phyloP scores from a whole-genome alignment of 805 yeast genomes.

The Candida nonsorbophila region DNA sequence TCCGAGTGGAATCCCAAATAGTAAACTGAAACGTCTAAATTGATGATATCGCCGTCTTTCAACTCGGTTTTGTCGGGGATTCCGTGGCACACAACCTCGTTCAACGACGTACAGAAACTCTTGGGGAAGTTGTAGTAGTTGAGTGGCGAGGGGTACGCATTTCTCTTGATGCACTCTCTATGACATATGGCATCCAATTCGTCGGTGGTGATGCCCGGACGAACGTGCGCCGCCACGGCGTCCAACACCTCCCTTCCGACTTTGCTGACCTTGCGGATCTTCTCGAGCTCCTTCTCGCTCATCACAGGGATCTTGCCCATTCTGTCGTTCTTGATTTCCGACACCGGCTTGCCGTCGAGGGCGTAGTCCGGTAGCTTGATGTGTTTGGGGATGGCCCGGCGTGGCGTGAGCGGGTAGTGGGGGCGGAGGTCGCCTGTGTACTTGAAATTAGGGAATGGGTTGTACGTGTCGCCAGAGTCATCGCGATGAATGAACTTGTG shows the following conservation, averaged over 20 bases:
- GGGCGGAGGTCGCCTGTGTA: constrained; percentile 76
- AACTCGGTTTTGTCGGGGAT: constrained; percentile 85
- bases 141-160: constrained; percentile 88
- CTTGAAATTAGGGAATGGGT: constrained; percentile 77
- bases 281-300: constrained; percentile 59
- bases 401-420: constrained; percentile 70
- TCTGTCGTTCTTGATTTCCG: constrained; percentile 70
- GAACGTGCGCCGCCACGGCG: constrained; percentile 72
- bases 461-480: constrained; percentile 53
- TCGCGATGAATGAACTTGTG: constrained; percentile 70
- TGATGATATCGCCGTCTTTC: constrained; percentile 89
- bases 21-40: constrained; percentile 79
- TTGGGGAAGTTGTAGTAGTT: constrained; percentile 92
- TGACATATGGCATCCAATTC: constrained; percentile 82
- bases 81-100: constrained; percentile 94
- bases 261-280: constrained; percentile 64
- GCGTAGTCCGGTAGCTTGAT: constrained; percentile 82
- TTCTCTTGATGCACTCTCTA: constrained; percentile 77
- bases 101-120: constrained; percentile 84
- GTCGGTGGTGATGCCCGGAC: constrained; percentile 90
- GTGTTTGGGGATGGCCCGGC: constrained; percentile 62
- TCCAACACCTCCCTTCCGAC: constrained; percentile 86
- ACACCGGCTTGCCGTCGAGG: constrained; percentile 63
- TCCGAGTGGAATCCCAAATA: constrained; percentile 89
- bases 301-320: constrained; percentile 58